Base-by-base conservation (phyloP, 148 eudicot genomes). In the Chenopodium berlandieri region DNA sequence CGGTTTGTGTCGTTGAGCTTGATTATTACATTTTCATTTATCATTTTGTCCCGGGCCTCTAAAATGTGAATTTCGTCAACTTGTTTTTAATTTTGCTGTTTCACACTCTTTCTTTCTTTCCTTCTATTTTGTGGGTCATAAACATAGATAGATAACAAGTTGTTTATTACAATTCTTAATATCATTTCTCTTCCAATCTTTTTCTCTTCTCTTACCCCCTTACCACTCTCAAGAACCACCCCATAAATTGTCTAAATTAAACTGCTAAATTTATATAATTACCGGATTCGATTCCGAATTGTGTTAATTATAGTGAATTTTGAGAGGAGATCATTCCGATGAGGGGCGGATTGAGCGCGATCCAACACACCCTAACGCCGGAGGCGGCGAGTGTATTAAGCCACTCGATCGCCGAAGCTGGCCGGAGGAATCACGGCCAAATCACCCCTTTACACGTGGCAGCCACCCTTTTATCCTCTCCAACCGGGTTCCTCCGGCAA, bases 361-460 rank as follows among this genome's bases (percentile, higher is more conserved):
- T 96, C 84, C 98, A 94, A 78, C 99, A 96, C 77, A 96, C 98
- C 40, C 86, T 96, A 46, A 96, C 99, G 20, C 90, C 92, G 6
- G 98, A 96, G 76, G 99, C 99, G 48, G 90, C 97, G 14, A 89
- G 69, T 4, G 92, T 96, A 0, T 54, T 96, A 3, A 88, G 83
- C 88, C 98, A 91, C 30, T 92, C 99, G 0, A 92, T 96, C 32
- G 89, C 95, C 7, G 99, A 96, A 80, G 99, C 99, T 1, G 86
- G 87, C 17, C 89, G 97, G 19, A 82, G 99, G 10, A 94, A 90
- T 78, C 99, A 96, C 83, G 94, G 97, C 62, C 99, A 96, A 22
- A 96, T 97, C 12, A 94, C 99, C 66, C 99, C 99, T 40, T 87
- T 96, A 4, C 99, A 96, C 58, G 98, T 96, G 78, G 99, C 99